Conservation (phyloP, 2,329 filamentous ascomycete genomes). For the Venturia asperata region DNA sequence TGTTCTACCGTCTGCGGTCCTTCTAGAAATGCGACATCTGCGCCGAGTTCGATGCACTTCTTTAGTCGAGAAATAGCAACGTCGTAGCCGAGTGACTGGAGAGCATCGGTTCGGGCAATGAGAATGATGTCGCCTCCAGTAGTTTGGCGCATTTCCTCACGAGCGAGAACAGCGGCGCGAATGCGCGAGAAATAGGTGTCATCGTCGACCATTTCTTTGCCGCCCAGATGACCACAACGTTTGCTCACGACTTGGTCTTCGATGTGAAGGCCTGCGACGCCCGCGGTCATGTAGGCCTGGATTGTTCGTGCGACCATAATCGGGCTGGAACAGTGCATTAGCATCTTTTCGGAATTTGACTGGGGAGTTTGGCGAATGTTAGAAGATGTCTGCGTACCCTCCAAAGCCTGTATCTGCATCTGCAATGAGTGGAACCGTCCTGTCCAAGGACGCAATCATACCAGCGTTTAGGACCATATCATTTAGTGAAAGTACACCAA, state of each 20-base stretch:
- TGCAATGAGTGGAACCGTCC: constrained; percentile 23
- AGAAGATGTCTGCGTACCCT: background rate
- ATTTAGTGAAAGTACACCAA: constrained; percentile 23
- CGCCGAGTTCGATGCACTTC: constrained; percentile 47
- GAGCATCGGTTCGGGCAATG: constrained; percentile 57
- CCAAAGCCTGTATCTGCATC: constrained; percentile 26
- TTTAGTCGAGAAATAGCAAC: constrained; percentile 47
- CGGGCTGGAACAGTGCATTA: constrained; percentile 3
- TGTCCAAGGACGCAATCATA: constrained; percentile 22
- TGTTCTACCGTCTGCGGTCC: constrained; percentile 48
- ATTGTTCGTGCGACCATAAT: constrained; percentile 17
- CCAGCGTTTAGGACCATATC: constrained; percentile 24
- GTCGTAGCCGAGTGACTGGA: constrained; percentile 51
- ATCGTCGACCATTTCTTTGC: constrained; percentile 51
- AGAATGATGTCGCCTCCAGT: constrained; percentile 53
- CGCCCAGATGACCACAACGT: constrained; percentile 56
- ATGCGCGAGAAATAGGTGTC: constrained; percentile 49
- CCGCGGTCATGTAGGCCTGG: constrained; percentile 24
- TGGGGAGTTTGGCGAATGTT: background rate
- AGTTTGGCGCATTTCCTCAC: constrained; percentile 31
- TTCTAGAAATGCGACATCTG: constrained; percentile 55
- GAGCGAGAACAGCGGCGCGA: constrained; percentile 46
- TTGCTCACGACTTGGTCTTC: constrained; percentile 59
- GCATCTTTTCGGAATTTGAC: background rate
- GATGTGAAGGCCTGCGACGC: constrained; percentile 54